These are phyloP conservation scores for Boletus subcaerulescens DNA, from an alignment of 768 basidiomycete genomes.

Conservation along the genomic window DNA sequence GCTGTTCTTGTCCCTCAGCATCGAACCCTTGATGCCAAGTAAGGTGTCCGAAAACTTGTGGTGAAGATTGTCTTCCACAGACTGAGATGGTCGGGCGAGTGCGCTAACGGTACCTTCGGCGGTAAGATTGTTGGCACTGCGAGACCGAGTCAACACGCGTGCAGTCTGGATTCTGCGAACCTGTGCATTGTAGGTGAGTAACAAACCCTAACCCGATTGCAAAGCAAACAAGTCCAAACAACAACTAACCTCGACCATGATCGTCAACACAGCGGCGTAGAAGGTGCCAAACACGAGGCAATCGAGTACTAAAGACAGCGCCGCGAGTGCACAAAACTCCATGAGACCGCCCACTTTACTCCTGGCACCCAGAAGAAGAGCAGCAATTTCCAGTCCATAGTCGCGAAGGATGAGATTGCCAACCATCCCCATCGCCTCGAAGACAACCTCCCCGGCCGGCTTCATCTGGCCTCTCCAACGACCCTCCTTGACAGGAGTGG, in stretches of 20 bases:
- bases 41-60: constrained; percentile 30
- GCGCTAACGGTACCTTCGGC: constrained; percentile 31
- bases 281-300: constrained; percentile 89
- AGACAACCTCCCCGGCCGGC: constrained; percentile 79
- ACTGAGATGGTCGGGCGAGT: constrained; percentile 24
- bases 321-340: constrained; percentile 94
- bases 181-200: constrained; percentile 32
- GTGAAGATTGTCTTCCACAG: constrained; percentile 17
- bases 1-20: constrained; percentile 43
- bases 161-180: constrained; percentile 70
- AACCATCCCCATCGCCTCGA: constrained; percentile 75
- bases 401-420: constrained; percentile 88
- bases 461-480: constrained; percentile 51
- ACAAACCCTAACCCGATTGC: constrained; percentile 12
- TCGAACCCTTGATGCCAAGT: constrained; percentile 51
- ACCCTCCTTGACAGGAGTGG: constrained; percentile 37
- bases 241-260: constrained; percentile 87
- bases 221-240: constrained; percentile 14
- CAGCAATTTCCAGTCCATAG: constrained; percentile 88
- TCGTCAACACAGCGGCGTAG: constrained; percentile 81
- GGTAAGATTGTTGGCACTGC: constrained; percentile 28
- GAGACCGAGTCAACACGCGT: constrained; percentile 45
- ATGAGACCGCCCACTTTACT: constrained; percentile 83
- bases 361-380: constrained; percentile 83
- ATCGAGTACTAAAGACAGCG: constrained; percentile 81